phyloP scores from a whole-genome alignment of 2,329 filamentous ascomycete species.

The Verticillium tricorpus region DNA sequence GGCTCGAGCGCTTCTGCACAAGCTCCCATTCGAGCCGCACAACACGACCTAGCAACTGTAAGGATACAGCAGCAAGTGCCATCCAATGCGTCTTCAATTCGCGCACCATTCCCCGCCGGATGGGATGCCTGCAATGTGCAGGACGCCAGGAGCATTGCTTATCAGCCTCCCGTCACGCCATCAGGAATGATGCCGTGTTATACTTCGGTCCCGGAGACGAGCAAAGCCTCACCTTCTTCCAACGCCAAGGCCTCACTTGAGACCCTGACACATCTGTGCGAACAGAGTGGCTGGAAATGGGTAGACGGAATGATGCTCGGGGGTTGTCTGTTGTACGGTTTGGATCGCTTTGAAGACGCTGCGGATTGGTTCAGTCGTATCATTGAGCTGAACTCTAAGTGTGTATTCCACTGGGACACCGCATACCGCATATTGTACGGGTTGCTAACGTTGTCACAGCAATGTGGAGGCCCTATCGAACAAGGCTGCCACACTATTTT shows the following conservation, averaged over 20 bases:
- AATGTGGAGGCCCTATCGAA: conserved; percentile 95
- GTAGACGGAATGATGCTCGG: conserved; percentile 87
- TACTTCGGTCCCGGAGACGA: neutral
- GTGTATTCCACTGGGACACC: conserved; percentile 17
- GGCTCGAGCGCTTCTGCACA: neutral
- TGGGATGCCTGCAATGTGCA: conserved; percentile 1
- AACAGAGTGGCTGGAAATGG: conserved; percentile 82
- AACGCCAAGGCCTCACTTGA: conserved; percentile 64
- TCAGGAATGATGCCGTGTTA: neutral
- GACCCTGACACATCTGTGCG: conserved; percentile 68
- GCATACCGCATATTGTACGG: too few relatives aligned
- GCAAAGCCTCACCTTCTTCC: conserved; percentile 3
- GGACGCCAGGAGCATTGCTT: neutral
- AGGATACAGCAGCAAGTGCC: neutral
- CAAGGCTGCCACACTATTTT: conserved; percentile 82
- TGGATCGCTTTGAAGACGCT: conserved; percentile 78
- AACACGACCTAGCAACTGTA: neutral
- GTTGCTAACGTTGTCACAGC: conserved; percentile 33
- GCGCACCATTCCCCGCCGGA: neutral
- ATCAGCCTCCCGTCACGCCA: conserved; percentile 1
- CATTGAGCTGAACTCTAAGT: conserved; percentile 51
- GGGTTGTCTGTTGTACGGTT: conserved; percentile 85
- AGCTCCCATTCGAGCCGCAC: neutral
- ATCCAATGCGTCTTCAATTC: neutral
- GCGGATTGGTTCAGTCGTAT: conserved; percentile 69